These are phyloP conservation scores for Rhododendron ovatum DNA, from an alignment of 148 eudicot species.

Conservation along the genomic window DNA sequence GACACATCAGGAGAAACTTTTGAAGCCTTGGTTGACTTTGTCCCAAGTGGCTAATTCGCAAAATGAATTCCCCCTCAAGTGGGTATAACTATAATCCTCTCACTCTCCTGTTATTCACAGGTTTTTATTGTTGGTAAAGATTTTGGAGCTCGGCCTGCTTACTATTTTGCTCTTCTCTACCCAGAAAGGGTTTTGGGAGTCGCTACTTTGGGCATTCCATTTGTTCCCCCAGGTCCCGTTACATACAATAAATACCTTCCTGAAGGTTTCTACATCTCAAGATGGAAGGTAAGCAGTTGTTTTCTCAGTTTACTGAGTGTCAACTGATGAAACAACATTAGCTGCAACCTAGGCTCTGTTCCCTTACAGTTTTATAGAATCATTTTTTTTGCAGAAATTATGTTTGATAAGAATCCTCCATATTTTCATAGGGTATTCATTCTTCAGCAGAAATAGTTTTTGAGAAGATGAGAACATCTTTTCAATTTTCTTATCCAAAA, in stretches of 20 bases:
- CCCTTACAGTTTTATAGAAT: not conserved
- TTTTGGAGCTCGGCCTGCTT: conserved; percentile 28
- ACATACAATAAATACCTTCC: conserved; percentile 13
- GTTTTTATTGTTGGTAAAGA: conserved; percentile 41
- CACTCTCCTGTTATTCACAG: conserved; percentile 8
- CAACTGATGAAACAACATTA: not conserved
- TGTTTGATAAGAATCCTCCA: not conserved
- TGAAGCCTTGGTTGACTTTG: not conserved
- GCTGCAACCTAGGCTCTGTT: not conserved
- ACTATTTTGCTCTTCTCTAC: conserved; percentile 27
- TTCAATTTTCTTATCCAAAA: not conserved
- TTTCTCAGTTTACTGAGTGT: not conserved
- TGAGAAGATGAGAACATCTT: not conserved
- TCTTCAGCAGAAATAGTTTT: not conserved
- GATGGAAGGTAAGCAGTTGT: conserved; percentile 30
- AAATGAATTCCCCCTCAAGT: not conserved
- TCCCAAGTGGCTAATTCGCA: not conserved
- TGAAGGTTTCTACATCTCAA: conserved; percentile 37
- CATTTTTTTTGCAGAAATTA: not conserved
- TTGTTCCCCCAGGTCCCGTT: conserved; percentile 22
- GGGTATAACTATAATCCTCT: not conserved
- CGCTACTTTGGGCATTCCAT: conserved; percentile 38
- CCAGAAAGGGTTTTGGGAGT: conserved; percentile 35
- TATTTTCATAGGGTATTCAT: not conserved
- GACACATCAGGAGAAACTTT: not conserved